Evolutionary conservation across 2,329 filamentous ascomycete genomes (phyloP).

Genomic region (Xylariaceae sp.): DNA sequence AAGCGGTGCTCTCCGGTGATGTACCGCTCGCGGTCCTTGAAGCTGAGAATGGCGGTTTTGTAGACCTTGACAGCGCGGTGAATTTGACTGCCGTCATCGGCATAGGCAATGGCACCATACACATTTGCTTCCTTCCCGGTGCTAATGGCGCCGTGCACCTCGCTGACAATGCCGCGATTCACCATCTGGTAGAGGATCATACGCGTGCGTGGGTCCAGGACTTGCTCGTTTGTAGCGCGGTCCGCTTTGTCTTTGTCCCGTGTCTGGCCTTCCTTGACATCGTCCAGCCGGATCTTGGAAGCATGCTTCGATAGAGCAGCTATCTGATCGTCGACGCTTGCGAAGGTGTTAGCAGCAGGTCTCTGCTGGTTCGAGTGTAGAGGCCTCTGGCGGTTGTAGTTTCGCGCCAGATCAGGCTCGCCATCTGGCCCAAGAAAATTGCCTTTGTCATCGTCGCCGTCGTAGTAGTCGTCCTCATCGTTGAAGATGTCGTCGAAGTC

Average conservation of each 20-base stretch:
- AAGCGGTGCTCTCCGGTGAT: constrained; percentile 94
- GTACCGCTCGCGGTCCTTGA: constrained; percentile 96
- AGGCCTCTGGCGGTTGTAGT: constrained; percentile 79
- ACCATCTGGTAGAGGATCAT: constrained; percentile 97
- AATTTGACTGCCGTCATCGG: constrained; percentile 51
- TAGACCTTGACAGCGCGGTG: constrained; percentile 97
- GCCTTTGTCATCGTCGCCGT: constrained; percentile 19
- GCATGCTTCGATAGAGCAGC: constrained; percentile 80
- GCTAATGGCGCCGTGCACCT: constrained; percentile 91
- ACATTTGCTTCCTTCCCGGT: constrained; percentile 99
- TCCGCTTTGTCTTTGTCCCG: constrained; percentile 83
- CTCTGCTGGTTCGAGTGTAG: constrained; percentile 72
- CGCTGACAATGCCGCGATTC: constrained; percentile 81
- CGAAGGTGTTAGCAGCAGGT: constrained; percentile 72
- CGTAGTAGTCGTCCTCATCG: constrained; percentile 38
- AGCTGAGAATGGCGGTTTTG: constrained; percentile 95
- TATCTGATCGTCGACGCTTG: constrained; percentile 83
- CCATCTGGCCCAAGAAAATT: constrained; percentile 48
- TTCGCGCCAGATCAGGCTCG: constrained; percentile 71
- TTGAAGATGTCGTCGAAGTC: constrained; percentile 42
- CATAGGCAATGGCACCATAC: constrained; percentile 75
- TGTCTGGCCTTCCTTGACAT: constrained; percentile 50
- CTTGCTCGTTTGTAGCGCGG: constrained; percentile 89
- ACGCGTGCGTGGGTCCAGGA: constrained; percentile 86
- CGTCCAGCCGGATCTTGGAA: constrained; percentile 76